Evolutionary conservation across 148 eudicot genomes (phyloP).

Genomic region (Vaccinium vitisidaea): DNA sequence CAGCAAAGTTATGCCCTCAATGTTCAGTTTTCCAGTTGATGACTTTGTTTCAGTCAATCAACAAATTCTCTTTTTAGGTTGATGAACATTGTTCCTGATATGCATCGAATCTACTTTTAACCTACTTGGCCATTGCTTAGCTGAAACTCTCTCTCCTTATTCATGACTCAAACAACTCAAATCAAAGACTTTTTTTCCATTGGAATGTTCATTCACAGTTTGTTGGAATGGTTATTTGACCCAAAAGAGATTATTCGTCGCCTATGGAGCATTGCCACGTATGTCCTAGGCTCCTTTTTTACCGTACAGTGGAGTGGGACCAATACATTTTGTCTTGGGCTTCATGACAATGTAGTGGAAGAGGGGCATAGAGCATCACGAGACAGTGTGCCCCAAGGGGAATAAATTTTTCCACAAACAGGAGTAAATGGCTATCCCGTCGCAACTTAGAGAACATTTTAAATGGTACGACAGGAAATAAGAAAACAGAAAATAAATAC

Average conservation of each 20-base stretch:
- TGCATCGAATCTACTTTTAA: not conserved
- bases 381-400: too few species aligned
- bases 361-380: too few species aligned
- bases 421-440: not conserved
- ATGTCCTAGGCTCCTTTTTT: too few species aligned
- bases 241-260: not conserved
- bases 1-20: not conserved
- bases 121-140: not conserved
- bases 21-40: not conserved
- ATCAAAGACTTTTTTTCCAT: not conserved
- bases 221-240: not conserved
- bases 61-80: not conserved
- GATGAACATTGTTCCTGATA: not conserved
- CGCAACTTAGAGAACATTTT: too few species aligned
- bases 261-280: too few species aligned
- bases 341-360: too few species aligned
- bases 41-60: conserved; percentile 2
- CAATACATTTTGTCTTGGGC: too few species aligned
- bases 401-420: too few species aligned
- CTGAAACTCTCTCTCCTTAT: not conserved
- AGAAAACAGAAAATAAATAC: not conserved
- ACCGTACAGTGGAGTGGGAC: too few species aligned
- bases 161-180: too few species aligned
- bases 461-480: not conserved
- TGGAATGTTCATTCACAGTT: not conserved